phyloP scores from a whole-genome alignment of 2,329 filamentous ascomycete species.

The Diplodia intermedia region DNA sequence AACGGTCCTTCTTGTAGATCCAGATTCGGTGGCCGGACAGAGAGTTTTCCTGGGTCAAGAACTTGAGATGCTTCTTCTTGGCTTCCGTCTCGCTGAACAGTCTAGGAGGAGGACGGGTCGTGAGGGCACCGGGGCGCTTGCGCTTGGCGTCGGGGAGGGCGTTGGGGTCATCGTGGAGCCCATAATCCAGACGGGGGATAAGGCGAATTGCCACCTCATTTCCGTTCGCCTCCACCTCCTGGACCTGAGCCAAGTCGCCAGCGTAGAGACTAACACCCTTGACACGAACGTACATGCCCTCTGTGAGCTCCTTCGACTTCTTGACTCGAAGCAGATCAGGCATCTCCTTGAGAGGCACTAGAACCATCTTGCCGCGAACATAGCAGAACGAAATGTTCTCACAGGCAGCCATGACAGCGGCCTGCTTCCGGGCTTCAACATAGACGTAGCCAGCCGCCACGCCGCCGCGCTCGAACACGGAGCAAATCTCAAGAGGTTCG shows the following conservation, averaged over 20 bases:
- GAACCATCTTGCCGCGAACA: slow-evolving; percentile 80
- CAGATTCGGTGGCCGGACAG: slow-evolving; percentile 74
- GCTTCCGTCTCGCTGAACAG: slow-evolving; percentile 94
- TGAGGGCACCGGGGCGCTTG: slow-evolving; percentile 68
- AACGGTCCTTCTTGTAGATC: slow-evolving; percentile 82
- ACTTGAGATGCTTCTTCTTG: slow-evolving; percentile 79
- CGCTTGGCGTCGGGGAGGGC: slow-evolving; percentile 66
- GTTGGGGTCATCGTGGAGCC: slow-evolving; percentile 77
- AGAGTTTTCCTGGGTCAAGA: slow-evolving; percentile 60
- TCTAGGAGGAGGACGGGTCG: slow-evolving; percentile 76
- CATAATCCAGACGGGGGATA: slow-evolving; percentile 92
- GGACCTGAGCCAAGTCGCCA: slow-evolving; percentile 88
- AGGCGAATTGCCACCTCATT: slow-evolving; percentile 85
- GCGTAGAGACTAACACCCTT: slow-evolving; percentile 80
- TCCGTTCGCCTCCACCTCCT: slow-evolving; percentile 92
- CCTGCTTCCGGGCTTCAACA: slow-evolving; percentile 86
- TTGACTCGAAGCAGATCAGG: slow-evolving; percentile 86
- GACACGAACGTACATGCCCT: slow-evolving; percentile 91
- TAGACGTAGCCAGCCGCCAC: slow-evolving; percentile 93
- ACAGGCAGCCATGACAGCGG: slow-evolving; percentile 81
- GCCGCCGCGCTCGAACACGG: slow-evolving; percentile 88
- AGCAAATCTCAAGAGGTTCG: slow-evolving; percentile 82
- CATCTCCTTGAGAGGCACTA: slow-evolving; percentile 97
- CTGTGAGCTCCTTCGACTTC: slow-evolving; percentile 84
- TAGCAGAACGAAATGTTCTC: slow-evolving; percentile 90